Conservation (phyloP, 495 filamentous ascomycete species). For the Venustampulla echinocandica region DNA sequence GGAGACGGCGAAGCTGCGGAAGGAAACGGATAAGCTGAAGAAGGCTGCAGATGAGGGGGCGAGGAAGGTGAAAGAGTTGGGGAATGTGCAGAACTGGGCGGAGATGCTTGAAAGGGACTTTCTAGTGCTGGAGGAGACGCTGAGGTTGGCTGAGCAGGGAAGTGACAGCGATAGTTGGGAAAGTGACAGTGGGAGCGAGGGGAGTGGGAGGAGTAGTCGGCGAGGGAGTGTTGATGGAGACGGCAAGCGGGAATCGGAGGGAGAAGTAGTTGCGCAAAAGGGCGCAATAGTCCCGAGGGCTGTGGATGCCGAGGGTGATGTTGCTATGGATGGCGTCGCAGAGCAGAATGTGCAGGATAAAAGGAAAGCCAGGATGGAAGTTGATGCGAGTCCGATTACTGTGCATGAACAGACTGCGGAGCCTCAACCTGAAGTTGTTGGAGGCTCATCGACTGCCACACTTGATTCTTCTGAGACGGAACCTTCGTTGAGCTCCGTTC, state of each 20-base stretch:
- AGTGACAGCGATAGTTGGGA: slow-evolving; percentile 26
- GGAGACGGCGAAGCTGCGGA: slow-evolving; percentile 55
- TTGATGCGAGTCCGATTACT: background rate
- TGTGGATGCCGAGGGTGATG: slow-evolving; percentile 20
- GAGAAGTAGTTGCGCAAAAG: too few relatives aligned
- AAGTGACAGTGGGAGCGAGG: slow-evolving; percentile 21
- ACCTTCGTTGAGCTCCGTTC: slow-evolving; percentile 17
- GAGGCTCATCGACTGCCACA: slow-evolving; percentile 15
- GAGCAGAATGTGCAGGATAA: slow-evolving; percentile 9
- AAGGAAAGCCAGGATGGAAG: background rate
- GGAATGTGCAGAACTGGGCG: slow-evolving; percentile 96
- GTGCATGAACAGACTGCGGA: background rate
- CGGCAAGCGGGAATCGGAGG: slow-evolving; percentile 7
- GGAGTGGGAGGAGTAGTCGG: slow-evolving; percentile 14
- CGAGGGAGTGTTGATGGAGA: slow-evolving; percentile 14
- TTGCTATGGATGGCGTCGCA: slow-evolving; percentile 9
- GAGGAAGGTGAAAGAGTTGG: slow-evolving; percentile 78
- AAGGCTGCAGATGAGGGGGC: slow-evolving; percentile 60
- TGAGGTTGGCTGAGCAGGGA: slow-evolving; percentile 46
- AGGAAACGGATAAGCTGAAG: slow-evolving; percentile 62
- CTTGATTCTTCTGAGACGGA: slow-evolving; percentile 9
- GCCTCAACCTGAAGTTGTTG: slow-evolving; percentile 5
- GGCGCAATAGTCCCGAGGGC: too few relatives aligned
- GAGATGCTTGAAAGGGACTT: slow-evolving; percentile 93
- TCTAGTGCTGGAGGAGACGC: slow-evolving; percentile 76